Base-by-base conservation (phyloP, 2,329 filamentous ascomycete species). In the Aureobasidium pullulans region DNA sequence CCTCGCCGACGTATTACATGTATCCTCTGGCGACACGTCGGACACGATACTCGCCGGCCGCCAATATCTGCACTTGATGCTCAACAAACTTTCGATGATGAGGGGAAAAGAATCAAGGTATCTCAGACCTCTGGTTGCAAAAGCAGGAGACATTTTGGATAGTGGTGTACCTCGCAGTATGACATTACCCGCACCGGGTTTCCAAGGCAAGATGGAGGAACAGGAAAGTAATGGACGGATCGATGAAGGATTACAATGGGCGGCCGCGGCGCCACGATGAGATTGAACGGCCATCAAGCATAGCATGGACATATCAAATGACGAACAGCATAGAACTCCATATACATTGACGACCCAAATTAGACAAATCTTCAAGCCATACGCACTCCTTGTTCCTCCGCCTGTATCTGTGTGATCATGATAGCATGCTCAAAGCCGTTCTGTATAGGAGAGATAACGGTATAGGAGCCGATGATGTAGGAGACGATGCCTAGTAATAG, bases 81-180 rank as follows among this genome's bases (percentile, higher is more conserved):
- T 71, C 9, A 64, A 65, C 15, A 40, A 66, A 31, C 64, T 72
- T 1, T 71, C 68, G n/a, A 66, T 62, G 59, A 72, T 72, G 62
- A 67, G 70, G 16, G 70, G 70, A 15, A 71, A 69, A 59, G 69
- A 71, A 39, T 67, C 64, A 1, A 66, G 69, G 15, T 72, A 72
- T 62, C 63, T 72, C 6, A 64, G 66, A n/a, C 70, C 70, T 11
- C 63, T 72, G 13, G 67, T 71, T 63, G 54, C 62, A 13, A 71
- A 71, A 50, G 64, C 68, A 59, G 68, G 70, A 43, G 68, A 65
- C 28, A 61, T 71, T 1, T 56, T 70, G 13, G 69, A 66, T 19
- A 67, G 67, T 4, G 16, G 37, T 1, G 37, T 54, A n/a, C 50
- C 50, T 0, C 31, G 37, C 10, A n/a, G 28, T 15, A 32, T 54